Base-by-base conservation (phyloP, 495 filamentous ascomycete species). In the Penicilliopsis zonata region DNA sequence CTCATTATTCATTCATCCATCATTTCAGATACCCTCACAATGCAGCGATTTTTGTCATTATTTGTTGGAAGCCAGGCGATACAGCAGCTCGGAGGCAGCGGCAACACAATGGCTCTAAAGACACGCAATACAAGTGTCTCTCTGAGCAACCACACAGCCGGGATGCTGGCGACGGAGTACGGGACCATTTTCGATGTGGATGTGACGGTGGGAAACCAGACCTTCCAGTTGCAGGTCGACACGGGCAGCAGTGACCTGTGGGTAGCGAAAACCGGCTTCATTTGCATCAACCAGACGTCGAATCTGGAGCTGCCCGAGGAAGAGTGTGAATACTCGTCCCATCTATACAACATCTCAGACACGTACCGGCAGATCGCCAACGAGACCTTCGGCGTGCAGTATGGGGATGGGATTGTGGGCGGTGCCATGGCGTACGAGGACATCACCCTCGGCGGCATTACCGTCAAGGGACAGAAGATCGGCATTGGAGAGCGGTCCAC, bases 231-330 rank as follows among this genome's bases (percentile, higher is more conserved):
- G 9, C 61, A 70, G 16, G 52, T 82, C 29, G 77, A 79, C 43
- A 79, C 73, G 10, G 75, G 76, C 4, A 72, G 66, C 37, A 65
- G 58, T 38, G 77, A 82, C 40, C 75, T 71, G 5, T 80, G 73
- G 63, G 43, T 79, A 9, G 57, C 65, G 12, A 41, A 58, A 20
- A 37, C 46, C 4, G 50, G 55, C 9, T 78, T 66, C 33, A 31
- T 42, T 9, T 82, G 76, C 40, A 41, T 67, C 12, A 47, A 52
- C 26, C 24, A 38, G 5, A 43, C 30, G n/a, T 53, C 28, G 34
- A 43, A 50, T 18, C 28, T 40, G 1, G 27, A 68, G 38, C 68
- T 65, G n/a, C n/a, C n/a, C n/a, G n/a, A n/a, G n/a, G n/a, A n/a
- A n/a, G n/a, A n/a, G n/a, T n/a, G n/a, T n/a, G n/a, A n/a, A n/a